phyloP scores from a whole-genome alignment of 2,329 filamentous ascomycete species.

The Cladosporium velox region DNA sequence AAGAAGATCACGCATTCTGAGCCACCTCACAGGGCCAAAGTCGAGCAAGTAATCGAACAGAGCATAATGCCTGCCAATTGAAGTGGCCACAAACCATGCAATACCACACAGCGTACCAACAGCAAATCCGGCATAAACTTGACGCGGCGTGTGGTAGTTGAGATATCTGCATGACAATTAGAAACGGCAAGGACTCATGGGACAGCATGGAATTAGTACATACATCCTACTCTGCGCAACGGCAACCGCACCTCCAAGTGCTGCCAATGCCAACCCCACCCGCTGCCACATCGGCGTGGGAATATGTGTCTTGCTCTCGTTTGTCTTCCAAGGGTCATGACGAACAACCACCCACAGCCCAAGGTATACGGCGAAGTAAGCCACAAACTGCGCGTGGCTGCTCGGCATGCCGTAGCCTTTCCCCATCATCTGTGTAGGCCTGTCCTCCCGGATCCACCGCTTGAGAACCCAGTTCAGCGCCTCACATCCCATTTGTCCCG shows the following conservation, averaged over 20 bases:
- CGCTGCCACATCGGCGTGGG: constrained; percentile 66
- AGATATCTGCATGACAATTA: constrained; percentile 44
- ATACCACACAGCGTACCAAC: constrained; percentile 72
- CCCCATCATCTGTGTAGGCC: constrained; percentile 76
- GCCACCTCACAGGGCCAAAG: constrained; percentile 61
- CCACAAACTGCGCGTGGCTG: constrained; percentile 92
- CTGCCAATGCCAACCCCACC: constrained; percentile 49
- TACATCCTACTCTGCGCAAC: constrained; percentile 85
- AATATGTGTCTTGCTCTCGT: constrained; percentile 41
- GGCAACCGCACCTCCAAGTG: constrained; percentile 45
- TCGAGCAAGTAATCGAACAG: constrained; percentile 73
- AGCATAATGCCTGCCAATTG: constrained; percentile 65
- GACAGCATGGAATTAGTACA: constrained; percentile 20
- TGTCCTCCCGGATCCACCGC: constrained; percentile 86
- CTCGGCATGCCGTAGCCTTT: constrained; percentile 98
- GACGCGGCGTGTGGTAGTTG: constrained; percentile 84
- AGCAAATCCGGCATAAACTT: constrained; percentile 77
- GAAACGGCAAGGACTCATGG: not conserved
- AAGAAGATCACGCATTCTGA: constrained; percentile 80
- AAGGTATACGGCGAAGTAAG: constrained; percentile 85
- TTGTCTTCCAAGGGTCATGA: constrained; percentile 58
- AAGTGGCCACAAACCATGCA: constrained; percentile 76
- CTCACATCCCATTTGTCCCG: constrained; percentile 88
- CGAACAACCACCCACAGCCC: constrained; percentile 81
- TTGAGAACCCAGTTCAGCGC: constrained; percentile 88